phyloP scores from a whole-genome alignment of 2,329 filamentous ascomycete genomes.

The Uncinocarpus reesii region DNA sequence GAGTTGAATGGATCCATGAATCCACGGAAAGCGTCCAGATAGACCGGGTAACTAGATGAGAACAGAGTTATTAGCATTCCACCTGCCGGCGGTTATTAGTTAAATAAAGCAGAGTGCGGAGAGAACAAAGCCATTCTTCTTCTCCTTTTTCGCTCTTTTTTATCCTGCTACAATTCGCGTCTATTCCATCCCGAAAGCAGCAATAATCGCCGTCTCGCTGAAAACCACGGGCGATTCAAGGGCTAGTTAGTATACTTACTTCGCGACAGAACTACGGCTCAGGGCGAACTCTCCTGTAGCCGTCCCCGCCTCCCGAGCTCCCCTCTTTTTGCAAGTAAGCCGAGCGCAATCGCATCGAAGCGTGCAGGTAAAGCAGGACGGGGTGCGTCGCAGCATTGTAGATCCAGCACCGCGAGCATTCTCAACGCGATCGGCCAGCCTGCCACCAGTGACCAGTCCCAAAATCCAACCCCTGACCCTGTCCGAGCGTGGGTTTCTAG shows the following conservation, averaged over 20 bases:
- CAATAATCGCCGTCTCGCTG: slow-evolving; percentile 3
- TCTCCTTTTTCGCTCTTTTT: background rate
- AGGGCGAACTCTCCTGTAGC: background rate
- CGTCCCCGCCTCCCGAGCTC: slow-evolving; percentile 7
- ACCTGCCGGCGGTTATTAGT: background rate
- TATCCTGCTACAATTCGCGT: background rate
- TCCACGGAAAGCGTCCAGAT: background rate
- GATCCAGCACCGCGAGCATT: background rate
- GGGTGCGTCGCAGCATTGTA: background rate
- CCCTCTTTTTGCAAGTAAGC: slow-evolving; percentile 5
- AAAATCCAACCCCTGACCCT: slow-evolving; percentile 9
- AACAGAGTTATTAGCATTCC: background rate
- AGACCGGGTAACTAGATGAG: background rate
- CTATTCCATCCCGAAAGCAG: slow-evolving; percentile 5
- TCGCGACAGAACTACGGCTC: background rate
- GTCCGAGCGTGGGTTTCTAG: slow-evolving; percentile 12
- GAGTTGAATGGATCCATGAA: background rate
- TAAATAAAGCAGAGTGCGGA: background rate
- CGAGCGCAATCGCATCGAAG: too few species aligned
- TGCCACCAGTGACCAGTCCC: slow-evolving; percentile 1
- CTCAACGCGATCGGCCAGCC: background rate
- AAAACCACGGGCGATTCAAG: background rate
- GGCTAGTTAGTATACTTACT: background rate
- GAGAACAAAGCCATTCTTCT: background rate
- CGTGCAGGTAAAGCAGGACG: too few species aligned